Evolutionary conservation across 169 alveolate species (phyloP).

Genomic region (Cryptosporidium canis): DNA sequence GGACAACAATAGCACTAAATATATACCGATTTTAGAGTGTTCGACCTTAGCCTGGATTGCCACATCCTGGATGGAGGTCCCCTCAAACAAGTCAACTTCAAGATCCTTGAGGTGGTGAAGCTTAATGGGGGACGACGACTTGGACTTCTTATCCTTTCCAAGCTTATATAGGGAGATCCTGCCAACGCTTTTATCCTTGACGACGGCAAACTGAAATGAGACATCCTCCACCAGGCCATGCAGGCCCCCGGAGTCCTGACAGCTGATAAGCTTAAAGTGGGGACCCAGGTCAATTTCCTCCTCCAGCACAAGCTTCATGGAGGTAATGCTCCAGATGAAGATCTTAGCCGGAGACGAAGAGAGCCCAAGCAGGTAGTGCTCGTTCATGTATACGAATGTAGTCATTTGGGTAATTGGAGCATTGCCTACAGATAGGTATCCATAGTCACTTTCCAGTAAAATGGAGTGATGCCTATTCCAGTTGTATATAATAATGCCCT

Average conservation of each 20-base stretch:
- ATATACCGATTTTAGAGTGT: slow-evolving; percentile 5
- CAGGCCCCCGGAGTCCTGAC: background rate
- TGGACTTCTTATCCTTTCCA: background rate
- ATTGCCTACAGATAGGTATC: background rate
- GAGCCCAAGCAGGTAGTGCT: slow-evolving; percentile 4
- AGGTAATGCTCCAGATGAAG: slow-evolving; percentile 11
- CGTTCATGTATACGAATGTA: background rate
- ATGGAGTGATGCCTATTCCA: slow-evolving; percentile 1
- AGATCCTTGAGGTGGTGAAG: background rate
- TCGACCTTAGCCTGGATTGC: background rate
- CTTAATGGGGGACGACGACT: background rate
- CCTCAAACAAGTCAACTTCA: background rate
- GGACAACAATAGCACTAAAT: slow-evolving; percentile 45
- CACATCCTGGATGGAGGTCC: background rate
- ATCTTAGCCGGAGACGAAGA: background rate
- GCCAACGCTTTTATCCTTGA: background rate
- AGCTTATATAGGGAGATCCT: background rate
- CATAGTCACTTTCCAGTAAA: background rate
- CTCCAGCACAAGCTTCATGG: background rate
- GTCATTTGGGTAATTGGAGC: background rate
- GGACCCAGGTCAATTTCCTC: background rate
- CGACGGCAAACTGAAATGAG: background rate
- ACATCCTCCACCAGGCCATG: background rate
- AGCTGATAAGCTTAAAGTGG: background rate
- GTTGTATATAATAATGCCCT: slow-evolving; percentile 4